Conservation (phyloP, 257 asterid genomes). For the Marsdenia floribunda region DNA sequence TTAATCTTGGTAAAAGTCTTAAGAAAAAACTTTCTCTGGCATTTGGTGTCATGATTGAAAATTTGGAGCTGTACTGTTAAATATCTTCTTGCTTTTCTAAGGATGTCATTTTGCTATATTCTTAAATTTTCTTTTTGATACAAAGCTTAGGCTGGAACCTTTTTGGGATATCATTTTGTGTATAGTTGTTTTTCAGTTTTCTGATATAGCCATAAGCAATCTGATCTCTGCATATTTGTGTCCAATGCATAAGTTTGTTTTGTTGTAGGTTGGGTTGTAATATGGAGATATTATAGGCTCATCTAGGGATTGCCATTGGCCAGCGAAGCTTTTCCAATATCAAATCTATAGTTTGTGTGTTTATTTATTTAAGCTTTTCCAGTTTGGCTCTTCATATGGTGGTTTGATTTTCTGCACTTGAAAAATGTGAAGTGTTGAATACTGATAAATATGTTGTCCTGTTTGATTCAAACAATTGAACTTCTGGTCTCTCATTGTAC, state of each 20-base stretch:
- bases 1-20: neutral
- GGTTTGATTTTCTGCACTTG: neutral
- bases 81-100: neutral
- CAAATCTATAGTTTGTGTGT: neutral
- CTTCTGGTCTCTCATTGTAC: conserved; percentile 12
- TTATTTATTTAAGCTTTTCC: neutral
- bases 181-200: neutral
- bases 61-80: neutral
- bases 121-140: neutral
- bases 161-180: neutral
- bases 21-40: neutral
- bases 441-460: neutral
- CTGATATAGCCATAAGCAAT: neutral
- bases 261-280: neutral
- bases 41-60: neutral
- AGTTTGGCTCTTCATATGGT: neutral
- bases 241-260: neutral
- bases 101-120: neutral
- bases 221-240: neutral
- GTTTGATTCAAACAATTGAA: neutral
- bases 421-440: neutral
- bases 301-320: neutral
- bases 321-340: neutral
- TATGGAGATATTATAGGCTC: neutral
- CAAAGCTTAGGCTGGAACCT: neutral